phyloP scores from a whole-genome alignment of 2,329 filamentous ascomycete genomes.

The Neofusicoccum sp. region DNA sequence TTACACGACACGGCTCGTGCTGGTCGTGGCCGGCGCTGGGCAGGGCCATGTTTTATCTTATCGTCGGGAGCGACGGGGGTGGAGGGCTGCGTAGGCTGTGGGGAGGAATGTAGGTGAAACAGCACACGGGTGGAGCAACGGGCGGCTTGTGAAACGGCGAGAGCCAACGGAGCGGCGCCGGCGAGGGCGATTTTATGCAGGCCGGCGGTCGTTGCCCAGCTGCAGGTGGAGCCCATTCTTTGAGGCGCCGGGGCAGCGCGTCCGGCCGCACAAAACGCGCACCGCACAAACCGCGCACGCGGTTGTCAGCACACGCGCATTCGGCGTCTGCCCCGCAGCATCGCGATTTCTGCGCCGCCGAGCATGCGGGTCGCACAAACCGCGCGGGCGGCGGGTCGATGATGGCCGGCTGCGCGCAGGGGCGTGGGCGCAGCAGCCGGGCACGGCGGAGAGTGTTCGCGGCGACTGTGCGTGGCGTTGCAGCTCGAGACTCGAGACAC shows the following conservation, averaged over 20 bases:
- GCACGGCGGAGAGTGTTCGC: not conserved
- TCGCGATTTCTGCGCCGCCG: constrained; percentile 2
- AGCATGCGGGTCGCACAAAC: constrained; percentile 21
- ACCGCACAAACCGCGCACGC: not conserved
- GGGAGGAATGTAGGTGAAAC: constrained; percentile 12
- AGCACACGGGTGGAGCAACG: not conserved
- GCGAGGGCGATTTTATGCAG: not conserved
- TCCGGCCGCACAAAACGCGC: constrained; percentile 14
- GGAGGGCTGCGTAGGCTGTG: not conserved
- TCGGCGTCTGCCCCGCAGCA: constrained; percentile 5
- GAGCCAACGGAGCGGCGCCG: not conserved
- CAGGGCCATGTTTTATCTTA: constrained; percentile 18
- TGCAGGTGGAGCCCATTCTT: not conserved
- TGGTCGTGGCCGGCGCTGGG: constrained; percentile 14
- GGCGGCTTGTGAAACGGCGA: not conserved
- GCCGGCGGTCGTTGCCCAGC: not conserved
- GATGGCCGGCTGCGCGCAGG: not conserved
- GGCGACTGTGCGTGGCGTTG: not conserved
- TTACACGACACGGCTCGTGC: constrained; percentile 23
- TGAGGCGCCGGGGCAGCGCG: not conserved
- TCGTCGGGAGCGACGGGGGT: constrained; percentile 22
- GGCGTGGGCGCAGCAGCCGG: not conserved
- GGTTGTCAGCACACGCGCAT: not conserved
- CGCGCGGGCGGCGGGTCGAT: constrained; percentile 15
- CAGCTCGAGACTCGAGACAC: not conserved